These are phyloP conservation scores for Flueggea neowawraea DNA, from an alignment of 441 rosid species.

Conservation along the genomic window DNA sequence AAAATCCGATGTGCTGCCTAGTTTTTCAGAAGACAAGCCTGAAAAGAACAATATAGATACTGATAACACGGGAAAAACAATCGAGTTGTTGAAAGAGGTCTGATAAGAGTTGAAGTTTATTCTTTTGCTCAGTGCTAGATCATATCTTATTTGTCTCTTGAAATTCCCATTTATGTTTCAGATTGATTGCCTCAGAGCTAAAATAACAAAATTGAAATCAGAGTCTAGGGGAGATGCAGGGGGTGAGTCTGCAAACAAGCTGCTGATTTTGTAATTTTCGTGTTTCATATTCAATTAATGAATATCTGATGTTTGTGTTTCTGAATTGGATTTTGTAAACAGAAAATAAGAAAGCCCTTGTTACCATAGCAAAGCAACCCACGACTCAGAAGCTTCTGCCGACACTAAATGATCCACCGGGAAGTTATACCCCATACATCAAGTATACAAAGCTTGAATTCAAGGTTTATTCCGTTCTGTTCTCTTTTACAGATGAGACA, in stretches of 20 bases:
- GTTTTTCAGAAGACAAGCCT: conserved; percentile 24
- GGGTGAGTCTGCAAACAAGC: conserved; percentile 19
- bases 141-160: background rate
- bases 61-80: conserved; percentile 30
- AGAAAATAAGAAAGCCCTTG: conserved; percentile 32
- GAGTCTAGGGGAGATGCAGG: conserved; percentile 24
- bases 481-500: background rate
- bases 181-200: conserved; percentile 64
- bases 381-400: conserved; percentile 19
- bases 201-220: conserved; percentile 61
- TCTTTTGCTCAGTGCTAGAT: background rate
- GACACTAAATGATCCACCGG: conserved; percentile 25
- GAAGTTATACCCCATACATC: conserved; percentile 69
- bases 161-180: conserved; percentile 23
- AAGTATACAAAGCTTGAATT: conserved; percentile 91
- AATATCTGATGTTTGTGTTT: conserved; percentile 5
- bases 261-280: conserved; percentile 3
- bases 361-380: conserved; percentile 20
- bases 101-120: conserved; percentile 4
- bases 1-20: conserved; percentile 20
- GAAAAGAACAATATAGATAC: conserved; percentile 22
- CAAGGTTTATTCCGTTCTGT: conserved; percentile 37
- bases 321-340: conserved; percentile 18
- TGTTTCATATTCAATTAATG: background rate
- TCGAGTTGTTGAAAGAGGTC: conserved; percentile 71